These are phyloP conservation scores for Triticum timopheevii DNA, from an alignment of 176 grass and related monocot species.

Conservation along the genomic window DNA sequence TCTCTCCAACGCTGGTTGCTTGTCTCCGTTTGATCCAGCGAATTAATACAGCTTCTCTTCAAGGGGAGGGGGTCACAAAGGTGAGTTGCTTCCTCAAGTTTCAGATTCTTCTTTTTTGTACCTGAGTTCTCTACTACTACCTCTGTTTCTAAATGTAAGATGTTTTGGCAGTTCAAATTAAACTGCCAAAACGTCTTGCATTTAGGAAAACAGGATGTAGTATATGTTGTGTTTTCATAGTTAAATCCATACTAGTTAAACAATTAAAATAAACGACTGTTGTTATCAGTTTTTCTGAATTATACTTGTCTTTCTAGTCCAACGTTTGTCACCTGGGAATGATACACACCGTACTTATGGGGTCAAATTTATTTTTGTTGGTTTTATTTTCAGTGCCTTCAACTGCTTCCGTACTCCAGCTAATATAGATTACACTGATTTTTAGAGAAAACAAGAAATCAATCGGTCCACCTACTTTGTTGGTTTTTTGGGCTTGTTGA, in stretches of 20 bases:
- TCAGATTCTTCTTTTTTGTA: neutral
- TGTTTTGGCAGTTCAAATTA: too few species aligned
- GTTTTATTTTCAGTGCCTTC: neutral
- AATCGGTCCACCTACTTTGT: neutral
- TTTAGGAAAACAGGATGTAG: neutral
- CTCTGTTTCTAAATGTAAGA: too few species aligned
- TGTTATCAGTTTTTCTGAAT: neutral
- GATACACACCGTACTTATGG: neutral
- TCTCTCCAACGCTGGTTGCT: neutral
- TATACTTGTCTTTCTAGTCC: neutral
- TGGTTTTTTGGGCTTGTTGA: too few species aligned
- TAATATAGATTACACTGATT: neutral
- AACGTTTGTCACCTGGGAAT: neutral
- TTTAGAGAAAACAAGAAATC: neutral
- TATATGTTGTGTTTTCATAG: neutral
- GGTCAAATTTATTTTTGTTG: too few species aligned
- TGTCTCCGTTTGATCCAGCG: neutral
- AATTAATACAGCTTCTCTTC: neutral
- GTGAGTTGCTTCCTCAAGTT: constrained; percentile 21
- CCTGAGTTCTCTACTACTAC: neutral
- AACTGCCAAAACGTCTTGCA: too few species aligned
- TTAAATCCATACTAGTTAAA: neutral
- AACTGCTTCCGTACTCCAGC: neutral
- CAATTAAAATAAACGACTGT: neutral
- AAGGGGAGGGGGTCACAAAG: neutral